Evolutionary conservation across 306 rosid genomes (phyloP).

Genomic region (Quercus dentata): DNA sequence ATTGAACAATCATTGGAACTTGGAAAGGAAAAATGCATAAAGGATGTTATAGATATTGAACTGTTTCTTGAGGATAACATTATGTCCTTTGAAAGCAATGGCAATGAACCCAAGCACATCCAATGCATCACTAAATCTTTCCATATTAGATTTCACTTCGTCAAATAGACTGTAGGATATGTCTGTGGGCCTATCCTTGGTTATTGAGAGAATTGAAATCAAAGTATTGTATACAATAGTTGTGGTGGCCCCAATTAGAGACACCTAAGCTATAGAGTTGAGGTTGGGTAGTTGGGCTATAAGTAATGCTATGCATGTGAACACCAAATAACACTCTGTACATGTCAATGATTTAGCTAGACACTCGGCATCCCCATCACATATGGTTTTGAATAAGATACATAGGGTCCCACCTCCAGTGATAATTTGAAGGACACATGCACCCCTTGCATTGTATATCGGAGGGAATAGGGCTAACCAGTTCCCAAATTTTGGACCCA

Average conservation of each 20-base stretch:
- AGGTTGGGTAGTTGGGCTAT: constrained; percentile 61
- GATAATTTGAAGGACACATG: constrained; percentile 35
- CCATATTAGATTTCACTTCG: not conserved
- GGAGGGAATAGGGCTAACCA: too few relatives aligned
- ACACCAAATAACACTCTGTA: constrained; percentile 46
- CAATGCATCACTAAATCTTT: constrained; percentile 18
- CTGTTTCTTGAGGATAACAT: constrained; percentile 70
- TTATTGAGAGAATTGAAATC: constrained; percentile 50
- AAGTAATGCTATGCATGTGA: constrained; percentile 40
- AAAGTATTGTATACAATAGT: constrained; percentile 35
- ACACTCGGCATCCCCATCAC: too few relatives aligned
- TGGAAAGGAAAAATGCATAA: too few relatives aligned
- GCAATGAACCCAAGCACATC: constrained; percentile 53
- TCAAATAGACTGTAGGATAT: constrained; percentile 22
- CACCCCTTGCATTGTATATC: constrained; percentile 20
- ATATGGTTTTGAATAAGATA: too few relatives aligned
- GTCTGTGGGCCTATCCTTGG: constrained; percentile 28
- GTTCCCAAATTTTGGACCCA: too few relatives aligned
- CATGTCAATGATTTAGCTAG: too few relatives aligned
- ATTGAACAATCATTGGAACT: too few relatives aligned
- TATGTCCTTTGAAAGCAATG: constrained; percentile 65
- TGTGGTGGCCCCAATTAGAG: constrained; percentile 42
- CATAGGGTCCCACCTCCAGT: constrained; percentile 23
- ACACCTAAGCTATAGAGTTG: constrained; percentile 47
- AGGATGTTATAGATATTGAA: not conserved